Base-by-base conservation (phyloP, 2,329 filamentous ascomycete genomes). In the Colletotrichum sp. region DNA sequence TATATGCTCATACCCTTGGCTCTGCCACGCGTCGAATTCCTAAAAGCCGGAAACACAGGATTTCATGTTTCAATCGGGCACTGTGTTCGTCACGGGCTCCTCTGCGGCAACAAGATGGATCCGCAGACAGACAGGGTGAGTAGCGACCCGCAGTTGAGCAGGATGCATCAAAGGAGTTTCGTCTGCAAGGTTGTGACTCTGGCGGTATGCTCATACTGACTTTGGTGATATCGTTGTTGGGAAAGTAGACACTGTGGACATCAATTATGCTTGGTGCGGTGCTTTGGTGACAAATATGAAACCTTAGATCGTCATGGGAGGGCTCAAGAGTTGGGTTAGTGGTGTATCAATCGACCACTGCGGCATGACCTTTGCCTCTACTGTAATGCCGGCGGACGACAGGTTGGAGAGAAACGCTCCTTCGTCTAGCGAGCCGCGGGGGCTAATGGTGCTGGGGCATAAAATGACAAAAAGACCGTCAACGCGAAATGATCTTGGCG, bases 211-310 rank as follows among this genome's bases (percentile, higher is more conserved):
- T 55, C 22, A 9, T n/a, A 55, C 48, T 24, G 48, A 22, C 0
- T 2, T 55, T 1, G 1, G 0, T 24, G 18, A 55, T 24, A 0
- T 24, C 16, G 1, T 55, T 55, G 0, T 55, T 0, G 0, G 0
- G 48, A 24, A 22, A 55, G n/a, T 0, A 24, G 48, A 55, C n/a
- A 15, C 10, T 24, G 0, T 55, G n/a, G 48, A 13, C 5, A 24
- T 22, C 9, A 55, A 0, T 55, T 4, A 6, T 4, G 18, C n/a
- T 55, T 55, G 48, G 13, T 55, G 48, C 0, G 0, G 48, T 24
- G 24, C 1, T 22, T 24, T 55, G n/a, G n/a, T 24, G 48, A 6
- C 1, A 1, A 22, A 55, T 6, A 12, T 2, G n/a, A 7, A 24
- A 1, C 9, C n/a, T 55, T 12, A 10, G 24, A 4, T 55, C 16